Evolutionary conservation across 768 basidiomycete genomes (phyloP).

Genomic region (Daedaleopsis nitida): DNA sequence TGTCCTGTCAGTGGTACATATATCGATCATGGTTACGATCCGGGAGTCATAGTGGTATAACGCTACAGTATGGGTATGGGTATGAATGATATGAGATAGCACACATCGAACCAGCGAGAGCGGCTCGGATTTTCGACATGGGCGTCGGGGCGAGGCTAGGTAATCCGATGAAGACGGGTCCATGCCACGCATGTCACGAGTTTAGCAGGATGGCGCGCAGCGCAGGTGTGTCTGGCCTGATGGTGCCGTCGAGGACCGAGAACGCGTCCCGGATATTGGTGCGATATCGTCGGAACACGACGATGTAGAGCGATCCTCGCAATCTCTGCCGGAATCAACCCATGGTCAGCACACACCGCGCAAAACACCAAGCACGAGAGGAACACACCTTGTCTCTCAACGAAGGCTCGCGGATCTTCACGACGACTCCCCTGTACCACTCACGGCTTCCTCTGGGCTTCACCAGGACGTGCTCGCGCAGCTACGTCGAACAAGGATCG

Average conservation of each 20-base stretch:
- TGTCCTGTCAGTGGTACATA: not conserved
- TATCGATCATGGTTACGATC: not conserved
- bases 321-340: not conserved
- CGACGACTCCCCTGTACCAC: slow-evolving; percentile 15
- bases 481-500: not conserved
- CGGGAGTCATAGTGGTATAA: not conserved
- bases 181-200: slow-evolving; percentile 10
- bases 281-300: slow-evolving; percentile 24
- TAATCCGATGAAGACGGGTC: not conserved
- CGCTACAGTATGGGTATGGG: slow-evolving; percentile 2
- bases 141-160: not conserved
- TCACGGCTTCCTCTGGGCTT: slow-evolving; percentile 9
- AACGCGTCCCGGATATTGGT: slow-evolving; percentile 24
- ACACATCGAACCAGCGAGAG: not conserved
- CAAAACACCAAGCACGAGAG: not conserved
- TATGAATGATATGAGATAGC: not conserved
- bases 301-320: slow-evolving; percentile 15
- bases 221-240: slow-evolving; percentile 32
- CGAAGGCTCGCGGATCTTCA: slow-evolving; percentile 6
- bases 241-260: slow-evolving; percentile 31
- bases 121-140: not conserved
- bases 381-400: not conserved
- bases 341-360: not conserved
- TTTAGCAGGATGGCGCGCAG: slow-evolving; percentile 21
- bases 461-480: slow-evolving; percentile 15